These are phyloP conservation scores for Endotrypanum monterogeii DNA, from an alignment of 208 protist species.

Conservation along the genomic window DNA sequence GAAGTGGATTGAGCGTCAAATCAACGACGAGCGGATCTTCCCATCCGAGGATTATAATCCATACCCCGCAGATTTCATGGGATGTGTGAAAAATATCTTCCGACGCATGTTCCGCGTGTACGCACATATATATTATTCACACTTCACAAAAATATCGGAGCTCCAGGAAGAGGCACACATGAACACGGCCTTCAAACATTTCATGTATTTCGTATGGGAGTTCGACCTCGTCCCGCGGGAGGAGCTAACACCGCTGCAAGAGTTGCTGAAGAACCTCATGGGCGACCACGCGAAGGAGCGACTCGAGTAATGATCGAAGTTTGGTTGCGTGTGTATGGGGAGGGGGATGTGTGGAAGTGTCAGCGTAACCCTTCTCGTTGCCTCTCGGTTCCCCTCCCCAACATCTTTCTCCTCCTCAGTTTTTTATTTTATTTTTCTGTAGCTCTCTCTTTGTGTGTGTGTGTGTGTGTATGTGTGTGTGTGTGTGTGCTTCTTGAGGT, in stretches of 20 bases:
- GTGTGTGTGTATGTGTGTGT: constrained; percentile 3
- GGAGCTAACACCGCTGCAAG: constrained; percentile 78
- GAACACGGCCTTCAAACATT: constrained; percentile 97
- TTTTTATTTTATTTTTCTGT: no score
- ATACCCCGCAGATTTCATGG: constrained; percentile 85
- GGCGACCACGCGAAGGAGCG: constrained; percentile 80
- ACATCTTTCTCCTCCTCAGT: no score
- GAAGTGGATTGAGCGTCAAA: constrained; percentile 97
- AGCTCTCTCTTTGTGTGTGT: not conserved
- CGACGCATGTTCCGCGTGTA: constrained; percentile 98
- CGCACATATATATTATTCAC: constrained; percentile 99
- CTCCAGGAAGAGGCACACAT: constrained; percentile 97
- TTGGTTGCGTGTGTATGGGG: not conserved
- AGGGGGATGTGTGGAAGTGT: no score
- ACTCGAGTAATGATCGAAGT: constrained; percentile 26
- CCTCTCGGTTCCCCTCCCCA: no score
- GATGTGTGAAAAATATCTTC: constrained; percentile 96
- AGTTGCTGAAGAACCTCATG: constrained; percentile 86
- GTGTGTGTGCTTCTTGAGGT: not conserved
- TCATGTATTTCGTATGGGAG: constrained; percentile 92
- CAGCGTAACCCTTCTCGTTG: no score
- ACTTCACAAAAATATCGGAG: constrained; percentile 95
- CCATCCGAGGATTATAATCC: constrained; percentile 92
- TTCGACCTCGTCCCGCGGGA: constrained; percentile 85
- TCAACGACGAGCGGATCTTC: constrained; percentile 98